Conservation (phyloP, 805 yeast genomes). For the Lachancea nothofagi region DNA sequence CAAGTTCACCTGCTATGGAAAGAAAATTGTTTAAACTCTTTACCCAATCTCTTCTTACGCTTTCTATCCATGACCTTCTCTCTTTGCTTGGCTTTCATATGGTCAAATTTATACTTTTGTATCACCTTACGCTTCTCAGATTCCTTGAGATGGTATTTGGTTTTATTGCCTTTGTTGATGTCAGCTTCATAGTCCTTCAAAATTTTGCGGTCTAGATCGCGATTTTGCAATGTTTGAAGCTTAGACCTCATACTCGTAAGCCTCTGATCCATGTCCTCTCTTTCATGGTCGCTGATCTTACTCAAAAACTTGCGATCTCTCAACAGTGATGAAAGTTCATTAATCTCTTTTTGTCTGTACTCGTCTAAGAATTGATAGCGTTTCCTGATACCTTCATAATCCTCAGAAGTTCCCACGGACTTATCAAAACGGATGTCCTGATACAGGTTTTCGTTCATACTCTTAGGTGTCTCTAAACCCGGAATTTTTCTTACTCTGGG, state of each 20-base stretch:
- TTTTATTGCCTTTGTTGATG: conserved; percentile 46
- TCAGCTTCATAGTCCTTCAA: conserved; percentile 53
- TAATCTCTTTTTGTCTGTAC: conserved; percentile 71
- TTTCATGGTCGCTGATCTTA: conserved; percentile 40
- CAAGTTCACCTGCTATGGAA: conserved; percentile 30
- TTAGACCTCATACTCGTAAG: conserved; percentile 63
- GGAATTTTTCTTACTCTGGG: conserved; percentile 68
- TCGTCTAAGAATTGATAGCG: conserved; percentile 84
- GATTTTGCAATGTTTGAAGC: conserved; percentile 60
- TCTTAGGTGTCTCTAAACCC: conserved; percentile 46
- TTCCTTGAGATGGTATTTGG: conserved; percentile 55
- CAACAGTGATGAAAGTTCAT: conserved; percentile 49
- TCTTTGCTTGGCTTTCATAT: conserved; percentile 64
- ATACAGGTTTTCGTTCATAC: conserved; percentile 41
- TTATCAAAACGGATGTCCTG: conserved; percentile 88
- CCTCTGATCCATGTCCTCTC: conserved; percentile 46
- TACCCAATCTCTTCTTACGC: conserved; percentile 78
- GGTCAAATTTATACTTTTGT: conserved; percentile 72
- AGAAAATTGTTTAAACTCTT: conserved; percentile 58
- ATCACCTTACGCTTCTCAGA: conserved; percentile 68
- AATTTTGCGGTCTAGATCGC: conserved; percentile 68
- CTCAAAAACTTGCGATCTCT: conserved; percentile 46
- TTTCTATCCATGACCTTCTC: conserved; percentile 82
- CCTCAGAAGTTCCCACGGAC: conserved; percentile 81
- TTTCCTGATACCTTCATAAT: conserved; percentile 57